Percentiles rank a stretch among this genome's conserved stretches.
These are phyloP conservation scores for Linnemannia schmuckeri DNA, from an alignment of 192 early-diverging fungal species.

Conservation along the genomic window DNA sequence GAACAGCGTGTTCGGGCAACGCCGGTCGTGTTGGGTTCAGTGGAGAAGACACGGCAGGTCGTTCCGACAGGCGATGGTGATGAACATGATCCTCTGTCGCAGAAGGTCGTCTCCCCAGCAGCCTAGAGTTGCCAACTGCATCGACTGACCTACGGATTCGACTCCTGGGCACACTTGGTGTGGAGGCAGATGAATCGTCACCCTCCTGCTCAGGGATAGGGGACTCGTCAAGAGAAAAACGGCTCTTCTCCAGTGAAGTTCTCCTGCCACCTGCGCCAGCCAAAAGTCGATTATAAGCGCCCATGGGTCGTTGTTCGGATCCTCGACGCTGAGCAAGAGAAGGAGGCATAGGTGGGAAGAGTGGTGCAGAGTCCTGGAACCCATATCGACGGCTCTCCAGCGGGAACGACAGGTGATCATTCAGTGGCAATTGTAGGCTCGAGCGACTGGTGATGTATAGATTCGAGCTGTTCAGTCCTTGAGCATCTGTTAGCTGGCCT, in stretches of 20 bases:
- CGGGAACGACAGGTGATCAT: constrained; percentile 25
- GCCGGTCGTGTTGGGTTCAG: background rate
- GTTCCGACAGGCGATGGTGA: background rate
- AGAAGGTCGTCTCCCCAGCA: background rate
- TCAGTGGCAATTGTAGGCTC: constrained; percentile 23
- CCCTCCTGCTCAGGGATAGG: constrained; percentile 15
- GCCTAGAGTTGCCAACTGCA: background rate
- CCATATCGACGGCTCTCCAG: constrained; percentile 19
- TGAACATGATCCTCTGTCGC: background rate
- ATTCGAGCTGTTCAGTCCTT: constrained; percentile 5
- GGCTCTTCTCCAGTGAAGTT: background rate
- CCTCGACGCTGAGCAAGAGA: background rate
- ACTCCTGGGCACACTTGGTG: background rate
- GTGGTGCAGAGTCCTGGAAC: constrained; percentile 17
- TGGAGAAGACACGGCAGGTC: background rate
- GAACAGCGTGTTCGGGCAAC: background rate
- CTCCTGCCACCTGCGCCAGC: constrained; percentile 4
- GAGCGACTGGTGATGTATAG: constrained; percentile 20
- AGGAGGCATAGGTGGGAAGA: constrained; percentile 3
- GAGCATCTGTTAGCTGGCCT: background rate
- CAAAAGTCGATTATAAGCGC: constrained; percentile 24
- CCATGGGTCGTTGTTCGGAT: constrained; percentile 6
- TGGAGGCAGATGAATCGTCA: background rate
- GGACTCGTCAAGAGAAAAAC: constrained; percentile 15
- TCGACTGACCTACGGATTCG: background rate